phyloP scores from a whole-genome alignment of 768 basidiomycete genomes.

The Lactarius sanguifluus region DNA sequence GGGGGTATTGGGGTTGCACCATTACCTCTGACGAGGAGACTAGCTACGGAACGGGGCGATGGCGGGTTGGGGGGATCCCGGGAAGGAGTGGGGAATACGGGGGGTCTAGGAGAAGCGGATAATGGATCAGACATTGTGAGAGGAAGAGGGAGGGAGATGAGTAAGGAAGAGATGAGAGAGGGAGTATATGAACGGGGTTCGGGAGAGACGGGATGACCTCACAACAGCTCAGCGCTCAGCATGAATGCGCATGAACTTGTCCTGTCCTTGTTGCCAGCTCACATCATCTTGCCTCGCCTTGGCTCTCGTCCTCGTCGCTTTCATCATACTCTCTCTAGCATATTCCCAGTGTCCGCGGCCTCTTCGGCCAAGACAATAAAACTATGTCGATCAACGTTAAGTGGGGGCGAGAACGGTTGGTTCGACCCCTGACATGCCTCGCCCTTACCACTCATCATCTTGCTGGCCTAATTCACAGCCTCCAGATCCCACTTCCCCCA shows the following conservation, averaged over 20 bases:
- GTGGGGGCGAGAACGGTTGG: constrained; percentile 48
- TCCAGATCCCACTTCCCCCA: constrained; percentile 56
- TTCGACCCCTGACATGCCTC: constrained; percentile 14
- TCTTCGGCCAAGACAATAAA: constrained; percentile 26
- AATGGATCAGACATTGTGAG: constrained; percentile 34
- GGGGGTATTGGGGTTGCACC: constrained; percentile 79
- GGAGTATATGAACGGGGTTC: constrained; percentile 19
- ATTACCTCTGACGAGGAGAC: constrained; percentile 46
- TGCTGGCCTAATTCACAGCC: constrained; percentile 34
- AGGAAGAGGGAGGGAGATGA: constrained; percentile 26
- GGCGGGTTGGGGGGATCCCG: constrained; percentile 27
- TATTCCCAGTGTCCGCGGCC: constrained; percentile 33
- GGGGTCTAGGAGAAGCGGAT: constrained; percentile 25
- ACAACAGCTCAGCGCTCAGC: too few species aligned
- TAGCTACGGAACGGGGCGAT: constrained; percentile 36
- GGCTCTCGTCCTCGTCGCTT: constrained; percentile 9
- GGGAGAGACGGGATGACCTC: constrained; percentile 20
- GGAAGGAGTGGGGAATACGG: constrained; percentile 25
- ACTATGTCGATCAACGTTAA: constrained; percentile 39
- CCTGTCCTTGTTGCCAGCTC: constrained; percentile 12
- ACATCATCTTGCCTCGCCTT: not conserved
- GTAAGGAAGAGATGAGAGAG: constrained; percentile 3
- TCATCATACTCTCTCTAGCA: constrained; percentile 36
- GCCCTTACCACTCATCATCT: constrained; percentile 19
- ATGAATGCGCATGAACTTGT: not conserved